These are phyloP conservation scores for Melampsora americana DNA, from an alignment of 1,284 basidiomycete genomes.

Conservation along the genomic window DNA sequence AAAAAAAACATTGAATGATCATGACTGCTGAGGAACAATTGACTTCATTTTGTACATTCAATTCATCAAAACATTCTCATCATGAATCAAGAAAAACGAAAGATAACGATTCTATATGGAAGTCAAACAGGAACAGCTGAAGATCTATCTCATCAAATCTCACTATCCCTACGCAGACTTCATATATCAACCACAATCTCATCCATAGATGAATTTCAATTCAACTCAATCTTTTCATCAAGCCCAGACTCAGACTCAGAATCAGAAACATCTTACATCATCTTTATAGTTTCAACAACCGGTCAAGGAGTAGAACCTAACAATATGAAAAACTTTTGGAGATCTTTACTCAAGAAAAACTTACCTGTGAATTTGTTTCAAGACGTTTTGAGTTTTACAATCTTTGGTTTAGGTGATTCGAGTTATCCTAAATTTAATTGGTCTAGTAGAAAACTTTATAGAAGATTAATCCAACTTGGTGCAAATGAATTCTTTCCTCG, in stretches of 20 bases:
- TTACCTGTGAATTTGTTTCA: conserved; percentile 79
- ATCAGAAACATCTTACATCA: too few species aligned
- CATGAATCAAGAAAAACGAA: conserved; percentile 2
- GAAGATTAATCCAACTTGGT: conserved; percentile 71
- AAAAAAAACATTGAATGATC: too few species aligned
- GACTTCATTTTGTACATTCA: too few species aligned
- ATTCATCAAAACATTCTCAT: neutral
- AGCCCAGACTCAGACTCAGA: conserved; percentile 54
- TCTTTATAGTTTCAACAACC: conserved; percentile 89
- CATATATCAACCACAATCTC: conserved; percentile 64
- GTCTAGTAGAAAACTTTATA: conserved; percentile 80
- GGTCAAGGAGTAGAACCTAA: conserved; percentile 85
- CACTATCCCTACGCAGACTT: conserved; percentile 67
- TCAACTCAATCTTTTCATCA: conserved; percentile 41
- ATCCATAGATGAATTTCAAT: conserved; percentile 70
- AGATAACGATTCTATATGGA: conserved; percentile 71
- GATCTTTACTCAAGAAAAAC: conserved; percentile 72
- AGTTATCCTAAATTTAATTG: conserved; percentile 91
- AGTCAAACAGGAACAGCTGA: conserved; percentile 86
- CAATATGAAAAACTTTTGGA: conserved; percentile 78
- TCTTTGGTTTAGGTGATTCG: conserved; percentile 87
- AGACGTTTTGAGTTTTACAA: conserved; percentile 65
- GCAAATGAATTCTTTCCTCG: conserved; percentile 65
- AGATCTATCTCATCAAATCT: conserved; percentile 75
- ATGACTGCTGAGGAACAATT: too few species aligned